Conservation (phyloP, 306 rosid species). For the Coriaria nepalensis region DNA sequence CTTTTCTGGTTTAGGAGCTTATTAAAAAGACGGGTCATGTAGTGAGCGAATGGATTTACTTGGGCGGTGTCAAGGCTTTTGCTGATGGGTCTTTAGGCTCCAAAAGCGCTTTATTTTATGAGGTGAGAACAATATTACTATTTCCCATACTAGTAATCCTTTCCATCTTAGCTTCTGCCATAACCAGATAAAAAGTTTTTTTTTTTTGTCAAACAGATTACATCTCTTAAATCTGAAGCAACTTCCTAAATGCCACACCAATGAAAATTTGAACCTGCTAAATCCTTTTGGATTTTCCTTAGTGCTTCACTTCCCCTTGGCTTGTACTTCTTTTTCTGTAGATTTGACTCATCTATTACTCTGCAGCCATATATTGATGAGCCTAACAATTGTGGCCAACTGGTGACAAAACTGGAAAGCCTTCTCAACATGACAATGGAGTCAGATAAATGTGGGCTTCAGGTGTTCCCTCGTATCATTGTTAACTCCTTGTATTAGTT, state of each 20-base stretch:
- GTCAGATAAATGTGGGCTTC: conserved; percentile 61
- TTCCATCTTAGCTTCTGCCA: too few relatives aligned
- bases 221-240: too few relatives aligned
- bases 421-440: conserved; percentile 60
- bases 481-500: conserved; percentile 7
- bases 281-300: neutral
- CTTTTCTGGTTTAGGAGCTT: conserved; percentile 39
- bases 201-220: too few relatives aligned
- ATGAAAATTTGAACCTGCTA: neutral
- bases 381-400: conserved; percentile 56
- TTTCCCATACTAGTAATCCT: too few relatives aligned
- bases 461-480: conserved; percentile 30
- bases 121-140: conserved; percentile 39
- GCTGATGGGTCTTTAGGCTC: conserved; percentile 88
- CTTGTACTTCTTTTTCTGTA: neutral
- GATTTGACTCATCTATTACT: neutral
- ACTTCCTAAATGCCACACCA: too few relatives aligned
- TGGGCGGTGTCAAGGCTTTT: conserved; percentile 89
- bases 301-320: neutral
- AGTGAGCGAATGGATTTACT: conserved; percentile 66
- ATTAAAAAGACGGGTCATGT: conserved; percentile 34
- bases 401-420: conserved; percentile 35
- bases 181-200: too few relatives aligned
- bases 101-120: conserved; percentile 62
- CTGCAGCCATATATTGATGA: conserved; percentile 59